These are phyloP conservation scores for Cladosporium sphaerospermum DNA, from an alignment of 2,329 filamentous ascomycete species.

Conservation along the genomic window DNA sequence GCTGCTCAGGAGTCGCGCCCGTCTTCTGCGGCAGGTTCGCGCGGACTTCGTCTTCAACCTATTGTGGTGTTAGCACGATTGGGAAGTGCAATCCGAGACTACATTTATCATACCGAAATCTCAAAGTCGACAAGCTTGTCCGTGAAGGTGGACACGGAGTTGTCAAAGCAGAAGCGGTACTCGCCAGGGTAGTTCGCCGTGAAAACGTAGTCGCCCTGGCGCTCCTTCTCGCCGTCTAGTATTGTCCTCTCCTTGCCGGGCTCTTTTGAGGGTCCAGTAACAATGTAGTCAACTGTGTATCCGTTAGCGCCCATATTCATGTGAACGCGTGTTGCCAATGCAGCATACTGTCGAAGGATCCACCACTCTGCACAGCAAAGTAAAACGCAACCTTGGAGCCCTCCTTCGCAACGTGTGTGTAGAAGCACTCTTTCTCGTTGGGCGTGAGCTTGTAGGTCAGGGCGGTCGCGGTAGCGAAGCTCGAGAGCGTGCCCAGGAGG, in stretches of 20 bases:
- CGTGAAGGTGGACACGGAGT: constrained; percentile 94
- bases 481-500: constrained; percentile 58
- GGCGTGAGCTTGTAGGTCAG: constrained; percentile 87
- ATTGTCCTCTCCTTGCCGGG: constrained; percentile 60
- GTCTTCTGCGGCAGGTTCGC: constrained; percentile 79
- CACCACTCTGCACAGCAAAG: constrained; percentile 98
- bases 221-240: constrained; percentile 79
- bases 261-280: constrained; percentile 63
- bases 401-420: constrained; percentile 67
- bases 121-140: constrained; percentile 99
- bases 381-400: constrained; percentile 94
- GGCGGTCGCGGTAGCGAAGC: constrained; percentile 74
- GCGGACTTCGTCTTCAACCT: constrained; percentile 88
- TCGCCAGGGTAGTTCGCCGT: constrained; percentile 82
- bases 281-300: constrained; percentile 68
- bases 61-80: constrained; percentile 3
- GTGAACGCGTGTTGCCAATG: not conserved
- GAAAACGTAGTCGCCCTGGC: constrained; percentile 97
- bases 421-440: constrained; percentile 96
- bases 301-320: not conserved
- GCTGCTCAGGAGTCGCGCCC: constrained; percentile 83
- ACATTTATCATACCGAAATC: constrained; percentile 66
- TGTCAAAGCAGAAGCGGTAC: constrained; percentile 97
- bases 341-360: constrained; percentile 68
- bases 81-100: not conserved